phyloP scores from a whole-genome alignment of 1,284 basidiomycete species.

The Boletus smithii region DNA sequence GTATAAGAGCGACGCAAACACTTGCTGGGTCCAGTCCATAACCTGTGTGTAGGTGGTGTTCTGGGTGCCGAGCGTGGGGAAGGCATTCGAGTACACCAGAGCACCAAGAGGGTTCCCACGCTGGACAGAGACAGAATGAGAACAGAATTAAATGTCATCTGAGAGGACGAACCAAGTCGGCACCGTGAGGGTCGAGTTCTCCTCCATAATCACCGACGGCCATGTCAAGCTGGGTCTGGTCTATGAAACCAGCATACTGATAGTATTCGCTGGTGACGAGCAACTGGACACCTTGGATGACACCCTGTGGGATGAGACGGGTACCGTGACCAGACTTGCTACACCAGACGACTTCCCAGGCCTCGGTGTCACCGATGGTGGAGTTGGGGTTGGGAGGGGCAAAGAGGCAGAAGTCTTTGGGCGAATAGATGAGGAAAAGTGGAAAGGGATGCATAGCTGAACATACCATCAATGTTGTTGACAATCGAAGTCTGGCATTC shows the following conservation, averaged over 20 bases:
- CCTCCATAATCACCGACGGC: slow-evolving; percentile 57
- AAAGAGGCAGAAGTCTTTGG: slow-evolving; percentile 41
- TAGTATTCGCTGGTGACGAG: slow-evolving; percentile 60
- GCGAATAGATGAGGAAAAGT: not conserved
- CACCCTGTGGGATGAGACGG: slow-evolving; percentile 53
- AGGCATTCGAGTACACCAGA: slow-evolving; percentile 59
- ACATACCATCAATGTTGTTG: slow-evolving; percentile 34
- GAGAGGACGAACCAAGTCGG: slow-evolving; percentile 42
- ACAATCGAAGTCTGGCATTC: slow-evolving; percentile 42
- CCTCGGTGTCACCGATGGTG: slow-evolving; percentile 53
- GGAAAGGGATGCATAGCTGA: not conserved
- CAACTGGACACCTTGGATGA: slow-evolving; percentile 50
- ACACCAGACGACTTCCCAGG: slow-evolving; percentile 61
- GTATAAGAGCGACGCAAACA: not conserved
- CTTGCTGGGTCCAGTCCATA: slow-evolving; percentile 55
- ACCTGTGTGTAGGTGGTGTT: slow-evolving; percentile 44
- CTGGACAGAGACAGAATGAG: slow-evolving; percentile 29
- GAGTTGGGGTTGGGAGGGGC: slow-evolving; percentile 36
- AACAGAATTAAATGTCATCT: not conserved
- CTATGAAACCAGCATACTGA: slow-evolving; percentile 59
- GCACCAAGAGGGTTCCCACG: slow-evolving; percentile 64
- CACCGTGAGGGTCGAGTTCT: slow-evolving; percentile 68
- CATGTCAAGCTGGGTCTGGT: slow-evolving; percentile 61
- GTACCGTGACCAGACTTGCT: slow-evolving; percentile 52
- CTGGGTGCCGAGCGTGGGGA: slow-evolving; percentile 35